A percentile compares a stretch with the other conserved stretches of the same genome.
phyloP scores from a whole-genome alignment of 2,329 filamentous ascomycete species.

The Fusarium tuaranense region DNA sequence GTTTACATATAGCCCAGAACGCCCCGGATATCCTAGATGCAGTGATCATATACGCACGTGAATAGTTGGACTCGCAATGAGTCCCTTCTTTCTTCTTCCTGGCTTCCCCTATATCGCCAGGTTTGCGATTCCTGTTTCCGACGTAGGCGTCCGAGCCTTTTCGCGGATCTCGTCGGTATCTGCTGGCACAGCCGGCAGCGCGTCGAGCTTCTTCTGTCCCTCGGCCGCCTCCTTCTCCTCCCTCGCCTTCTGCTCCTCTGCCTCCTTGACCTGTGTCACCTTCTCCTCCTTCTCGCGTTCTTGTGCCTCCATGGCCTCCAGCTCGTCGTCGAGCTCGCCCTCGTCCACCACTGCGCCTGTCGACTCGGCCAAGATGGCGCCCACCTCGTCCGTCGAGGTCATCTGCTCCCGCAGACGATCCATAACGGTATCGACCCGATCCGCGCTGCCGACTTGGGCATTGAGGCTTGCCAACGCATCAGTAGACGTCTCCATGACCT shows the following conservation, averaged over 20 bases:
- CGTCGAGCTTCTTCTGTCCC: constrained; percentile 65
- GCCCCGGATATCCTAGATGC: constrained; percentile 31
- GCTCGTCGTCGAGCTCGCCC: constrained; percentile 86
- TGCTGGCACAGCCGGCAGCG: constrained; percentile 56
- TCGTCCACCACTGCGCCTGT: constrained; percentile 74
- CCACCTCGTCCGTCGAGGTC: constrained; percentile 84
- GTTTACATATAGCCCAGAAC: constrained; percentile 29
- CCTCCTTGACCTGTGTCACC: constrained; percentile 58
- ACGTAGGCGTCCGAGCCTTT: constrained; percentile 48
- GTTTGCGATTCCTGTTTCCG: constrained; percentile 53
- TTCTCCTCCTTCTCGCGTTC: constrained; percentile 65
- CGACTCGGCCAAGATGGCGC: constrained; percentile 77
- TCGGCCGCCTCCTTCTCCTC: constrained; percentile 59
- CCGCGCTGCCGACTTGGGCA: constrained; percentile 79
- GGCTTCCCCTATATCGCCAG: constrained; percentile 43
- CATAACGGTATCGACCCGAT: constrained; percentile 80
- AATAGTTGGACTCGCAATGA: constrained; percentile 10
- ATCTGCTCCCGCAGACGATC: constrained; percentile 84
- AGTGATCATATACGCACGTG: constrained; percentile 33
- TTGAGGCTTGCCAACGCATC: constrained; percentile 80
- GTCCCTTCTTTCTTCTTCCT: constrained; percentile 43
- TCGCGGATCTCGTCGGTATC: constrained; percentile 50
- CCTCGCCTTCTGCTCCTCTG: constrained; percentile 53
- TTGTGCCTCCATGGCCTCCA: constrained; percentile 78
- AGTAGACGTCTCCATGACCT: constrained; percentile 83